phyloP scores from a whole-genome alignment of 192 early-diverging fungal genomes.

The Podila epigama region DNA sequence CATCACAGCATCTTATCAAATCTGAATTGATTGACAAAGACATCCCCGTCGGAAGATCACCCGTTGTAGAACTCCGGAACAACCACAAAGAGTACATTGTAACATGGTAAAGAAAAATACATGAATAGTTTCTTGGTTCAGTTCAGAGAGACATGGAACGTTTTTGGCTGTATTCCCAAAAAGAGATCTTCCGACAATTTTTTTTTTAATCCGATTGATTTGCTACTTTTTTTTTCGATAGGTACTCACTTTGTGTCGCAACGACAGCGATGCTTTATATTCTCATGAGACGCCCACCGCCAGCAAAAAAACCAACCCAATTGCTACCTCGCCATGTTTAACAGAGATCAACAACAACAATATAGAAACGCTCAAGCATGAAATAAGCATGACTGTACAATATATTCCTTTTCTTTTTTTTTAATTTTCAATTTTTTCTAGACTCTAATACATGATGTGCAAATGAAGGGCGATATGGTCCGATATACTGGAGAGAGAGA shows the following conservation, averaged over 20 bases:
- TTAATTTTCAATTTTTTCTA: too few species aligned
- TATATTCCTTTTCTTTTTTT: neutral
- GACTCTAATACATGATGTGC: too few species aligned
- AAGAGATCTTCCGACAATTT: too few species aligned
- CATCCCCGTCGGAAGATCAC: constrained; percentile 75
- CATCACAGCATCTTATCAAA: constrained; percentile 52
- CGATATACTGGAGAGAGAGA: too few species aligned
- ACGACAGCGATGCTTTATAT: constrained; percentile 74
- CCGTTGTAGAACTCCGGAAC: constrained; percentile 81
- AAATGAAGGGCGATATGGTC: too few species aligned
- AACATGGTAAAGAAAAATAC: constrained; percentile 96
- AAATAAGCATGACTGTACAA: constrained; percentile 1
- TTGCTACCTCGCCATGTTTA: constrained; percentile 45
- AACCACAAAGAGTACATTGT: constrained; percentile 87
- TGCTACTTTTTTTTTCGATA: too few species aligned
- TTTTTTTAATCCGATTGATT: too few species aligned
- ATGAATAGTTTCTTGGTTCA: too few species aligned
- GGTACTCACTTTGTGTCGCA: constrained; percentile 68
- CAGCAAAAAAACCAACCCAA: constrained; percentile 24
- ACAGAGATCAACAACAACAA: neutral
- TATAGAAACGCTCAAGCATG: too few species aligned
- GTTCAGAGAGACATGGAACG: too few species aligned
- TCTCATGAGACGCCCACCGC: constrained; percentile 64
- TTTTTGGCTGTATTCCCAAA: too few species aligned
- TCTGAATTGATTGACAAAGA: constrained; percentile 57